Base-by-base conservation (phyloP, 305 asterid genomes). In the Fraxinus greggii region DNA sequence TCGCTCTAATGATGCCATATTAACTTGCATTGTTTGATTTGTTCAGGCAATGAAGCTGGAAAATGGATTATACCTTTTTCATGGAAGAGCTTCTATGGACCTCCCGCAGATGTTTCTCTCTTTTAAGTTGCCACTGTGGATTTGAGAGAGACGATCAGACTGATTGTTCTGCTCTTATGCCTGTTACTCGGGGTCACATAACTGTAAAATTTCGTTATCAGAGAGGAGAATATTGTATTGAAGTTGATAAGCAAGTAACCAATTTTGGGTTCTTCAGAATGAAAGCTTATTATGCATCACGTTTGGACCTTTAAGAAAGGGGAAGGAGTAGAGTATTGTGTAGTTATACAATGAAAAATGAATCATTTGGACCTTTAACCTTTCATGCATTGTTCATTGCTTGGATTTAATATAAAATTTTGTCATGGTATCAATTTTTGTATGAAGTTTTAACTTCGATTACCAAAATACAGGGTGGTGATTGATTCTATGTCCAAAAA, bases 21-120 rank as follows among this genome's bases (percentile, higher is more conserved):
- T 85, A 24, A 78, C 56, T 72, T 61, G 15, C 19, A 54, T n/a
- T 5, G 2, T 32, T 81, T 12, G 67, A 54, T 65, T 79, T 82
- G 76, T 79, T 81, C 91, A 93, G 99, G 92, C 82, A 82, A 81
- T 78, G 93, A 78, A 79, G 85, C 82, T 54, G 88, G 87, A 78
- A 89, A 84, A 80, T 94, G 98, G 98, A 79, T 85, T 77, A 83
- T 89, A 63, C 98, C 99, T 2, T 89, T 88, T 79, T 95, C 98
- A 28, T 95, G 99, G 99, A 91, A 91, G 91, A 94, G 98, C 61
- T 94, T 95, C 8, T 95, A 95, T 63, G 99, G 99, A 67, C 97
- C 98, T 38, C 98, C 99, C n/a, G 95, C 97, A 35, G 99, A 95
- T 73, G 86, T 87, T 87, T 79, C 89, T 80, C 90, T 95, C 32